These are phyloP conservation scores for Solanum aculeatissimum DNA, from an alignment of 305 asterid species.

Conservation along the genomic window DNA sequence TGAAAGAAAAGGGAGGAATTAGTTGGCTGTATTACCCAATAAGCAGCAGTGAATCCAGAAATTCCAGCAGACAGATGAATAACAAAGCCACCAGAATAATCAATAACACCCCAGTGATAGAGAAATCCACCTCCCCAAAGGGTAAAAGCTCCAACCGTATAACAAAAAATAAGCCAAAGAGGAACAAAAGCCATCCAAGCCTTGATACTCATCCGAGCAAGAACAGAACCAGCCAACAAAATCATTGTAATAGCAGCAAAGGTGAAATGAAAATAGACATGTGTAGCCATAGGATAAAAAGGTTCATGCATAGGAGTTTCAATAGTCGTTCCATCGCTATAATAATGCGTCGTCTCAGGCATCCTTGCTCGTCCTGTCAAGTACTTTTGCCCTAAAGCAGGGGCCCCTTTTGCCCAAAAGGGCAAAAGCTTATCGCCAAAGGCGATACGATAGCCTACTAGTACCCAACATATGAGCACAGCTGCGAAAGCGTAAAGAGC, in stretches of 20 bases:
- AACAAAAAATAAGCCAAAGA: constrained; percentile 57
- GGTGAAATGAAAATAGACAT: constrained; percentile 68
- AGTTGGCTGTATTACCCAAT: constrained; percentile 33
- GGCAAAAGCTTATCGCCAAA: constrained; percentile 76
- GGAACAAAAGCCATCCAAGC: constrained; percentile 91
- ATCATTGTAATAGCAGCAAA: constrained; percentile 72
- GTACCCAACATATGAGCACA: constrained; percentile 82
- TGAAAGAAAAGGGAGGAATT: too few species aligned
- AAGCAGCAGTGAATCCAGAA: constrained; percentile 76
- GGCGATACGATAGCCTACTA: constrained; percentile 62
- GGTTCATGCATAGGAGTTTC: constrained; percentile 46
- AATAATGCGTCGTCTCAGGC: constrained; percentile 44
- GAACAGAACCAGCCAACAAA: constrained; percentile 60
- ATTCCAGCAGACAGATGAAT: constrained; percentile 75
- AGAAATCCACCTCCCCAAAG: constrained; percentile 79
- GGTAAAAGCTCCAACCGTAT: constrained; percentile 62
- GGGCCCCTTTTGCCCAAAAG: constrained; percentile 64
- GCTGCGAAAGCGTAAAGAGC: constrained; percentile 93
- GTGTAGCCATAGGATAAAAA: constrained; percentile 67
- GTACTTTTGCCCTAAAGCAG: constrained; percentile 40
- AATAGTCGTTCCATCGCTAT: neutral
- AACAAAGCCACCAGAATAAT: constrained; percentile 72
- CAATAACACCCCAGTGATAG: constrained; percentile 73
- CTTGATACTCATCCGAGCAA: constrained; percentile 62
- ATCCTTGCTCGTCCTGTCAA: constrained; percentile 41